A percentile compares a stretch with the other conserved stretches of the same genome.
Conservation (phyloP, 2,329 filamentous ascomycete species). For the Diaporthe sp. region DNA sequence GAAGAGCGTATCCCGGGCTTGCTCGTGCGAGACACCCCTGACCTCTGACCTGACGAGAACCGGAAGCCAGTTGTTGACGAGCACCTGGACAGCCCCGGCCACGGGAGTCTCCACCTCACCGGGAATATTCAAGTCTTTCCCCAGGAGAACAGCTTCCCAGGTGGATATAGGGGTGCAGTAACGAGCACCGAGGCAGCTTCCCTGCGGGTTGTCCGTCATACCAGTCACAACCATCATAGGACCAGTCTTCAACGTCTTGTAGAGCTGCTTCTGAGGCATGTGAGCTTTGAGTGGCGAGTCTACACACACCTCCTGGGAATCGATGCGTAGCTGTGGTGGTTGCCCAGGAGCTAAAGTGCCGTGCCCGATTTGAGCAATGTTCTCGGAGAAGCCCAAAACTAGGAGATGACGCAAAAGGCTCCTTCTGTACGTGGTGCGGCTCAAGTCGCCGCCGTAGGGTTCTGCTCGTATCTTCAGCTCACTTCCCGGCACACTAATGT, state of each 20-base stretch:
- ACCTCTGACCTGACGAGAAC: conserved; percentile 27
- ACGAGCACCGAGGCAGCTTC: neutral
- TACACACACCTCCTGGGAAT: conserved; percentile 1
- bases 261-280: conserved; percentile 2
- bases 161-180: conserved; percentile 26
- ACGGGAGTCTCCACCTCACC: neutral
- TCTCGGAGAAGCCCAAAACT: conserved; percentile 12
- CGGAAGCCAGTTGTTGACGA: conserved; percentile 28
- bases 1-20: conserved; percentile 17
- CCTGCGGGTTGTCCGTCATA: neutral
- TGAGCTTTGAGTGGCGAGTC: conserved; percentile 3
- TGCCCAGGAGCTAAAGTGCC: neutral
- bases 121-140: neutral
- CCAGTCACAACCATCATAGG: conserved; percentile 24
- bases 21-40: neutral
- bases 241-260: neutral
- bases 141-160: conserved; percentile 15
- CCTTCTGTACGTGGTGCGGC: neutral
- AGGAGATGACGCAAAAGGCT: conserved; percentile 16
- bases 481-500: neutral
- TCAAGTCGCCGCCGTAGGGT: conserved; percentile 21
- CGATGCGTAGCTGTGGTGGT: conserved; percentile 12
- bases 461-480: neutral
- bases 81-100: neutral
- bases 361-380: conserved; percentile 28